phyloP scores from a whole-genome alignment of 2,329 filamentous ascomycete genomes.

The Sarocladiaceae sp. region DNA sequence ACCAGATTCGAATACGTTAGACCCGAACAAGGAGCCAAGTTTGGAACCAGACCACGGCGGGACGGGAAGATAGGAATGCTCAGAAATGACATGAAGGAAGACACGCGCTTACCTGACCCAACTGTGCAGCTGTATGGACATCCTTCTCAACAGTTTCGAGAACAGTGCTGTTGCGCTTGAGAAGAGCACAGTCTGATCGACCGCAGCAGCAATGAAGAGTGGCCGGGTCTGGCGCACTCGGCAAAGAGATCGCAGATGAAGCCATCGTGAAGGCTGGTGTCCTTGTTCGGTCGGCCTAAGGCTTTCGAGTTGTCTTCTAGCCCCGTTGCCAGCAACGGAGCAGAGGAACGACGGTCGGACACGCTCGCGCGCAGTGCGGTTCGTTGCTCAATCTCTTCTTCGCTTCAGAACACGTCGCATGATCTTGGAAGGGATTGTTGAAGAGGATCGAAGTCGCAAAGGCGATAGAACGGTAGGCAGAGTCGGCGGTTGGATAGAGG shows the following conservation, averaged over 20 bases:
- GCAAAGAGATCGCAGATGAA: constrained; percentile 3
- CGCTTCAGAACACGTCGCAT: neutral
- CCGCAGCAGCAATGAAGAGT: constrained; percentile 77
- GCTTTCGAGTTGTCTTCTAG: neutral
- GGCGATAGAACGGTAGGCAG: neutral
- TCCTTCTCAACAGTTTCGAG: constrained; percentile 81
- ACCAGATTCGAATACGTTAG: constrained; percentile 3
- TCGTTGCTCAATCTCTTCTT: neutral
- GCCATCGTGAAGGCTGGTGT: constrained; percentile 1
- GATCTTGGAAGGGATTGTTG: neutral
- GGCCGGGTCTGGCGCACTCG: constrained; percentile 15
- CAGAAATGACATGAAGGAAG: constrained; percentile 13
- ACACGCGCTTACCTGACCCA: constrained; percentile 77
- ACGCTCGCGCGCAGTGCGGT: neutral
- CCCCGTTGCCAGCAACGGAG: neutral
- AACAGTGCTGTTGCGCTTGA: constrained; percentile 72
- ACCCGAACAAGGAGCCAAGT: neutral
- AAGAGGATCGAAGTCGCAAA: neutral
- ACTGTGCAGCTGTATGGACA: constrained; percentile 75
- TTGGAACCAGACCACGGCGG: neutral
- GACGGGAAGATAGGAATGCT: constrained; percentile 18
- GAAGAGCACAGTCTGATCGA: constrained; percentile 67
- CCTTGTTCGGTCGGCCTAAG: neutral
- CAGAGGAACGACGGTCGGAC: neutral
- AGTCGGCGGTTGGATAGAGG: neutral